Percentiles rank a stretch among this genome's conserved stretches.
phyloP scores from a whole-genome alignment of 305 asterid genomes.

The Fraxinus sp. region DNA sequence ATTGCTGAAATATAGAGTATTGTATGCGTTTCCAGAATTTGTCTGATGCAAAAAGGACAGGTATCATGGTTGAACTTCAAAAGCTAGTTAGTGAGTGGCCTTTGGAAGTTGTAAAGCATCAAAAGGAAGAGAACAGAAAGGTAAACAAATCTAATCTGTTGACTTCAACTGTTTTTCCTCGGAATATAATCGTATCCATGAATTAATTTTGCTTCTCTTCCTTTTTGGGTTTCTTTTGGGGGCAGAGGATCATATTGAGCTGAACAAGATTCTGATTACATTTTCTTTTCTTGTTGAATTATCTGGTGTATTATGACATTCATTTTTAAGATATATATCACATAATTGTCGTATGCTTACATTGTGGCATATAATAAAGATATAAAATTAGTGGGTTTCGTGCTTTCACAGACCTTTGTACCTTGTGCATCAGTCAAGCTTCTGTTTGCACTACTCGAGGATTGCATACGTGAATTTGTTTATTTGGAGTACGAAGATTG shows the following conservation, averaged over 20 bases:
- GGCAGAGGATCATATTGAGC: neutral
- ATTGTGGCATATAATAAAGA: neutral
- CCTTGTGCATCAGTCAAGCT: neutral
- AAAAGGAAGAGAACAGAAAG: slow-evolving; percentile 52
- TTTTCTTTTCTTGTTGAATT: neutral
- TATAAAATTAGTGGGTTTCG: neutral
- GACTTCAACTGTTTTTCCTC: neutral
- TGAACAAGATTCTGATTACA: neutral
- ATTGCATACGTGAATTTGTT: neutral
- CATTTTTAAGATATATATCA: neutral
- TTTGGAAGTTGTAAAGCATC: slow-evolving; percentile 60
- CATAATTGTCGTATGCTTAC: neutral
- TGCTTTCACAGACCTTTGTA: neutral
- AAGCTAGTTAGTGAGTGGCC: slow-evolving; percentile 83
- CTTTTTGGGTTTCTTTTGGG: neutral
- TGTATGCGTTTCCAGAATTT: slow-evolving; percentile 41
- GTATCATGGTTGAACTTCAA: slow-evolving; percentile 58
- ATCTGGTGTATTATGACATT: neutral
- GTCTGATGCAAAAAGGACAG: slow-evolving; percentile 51
- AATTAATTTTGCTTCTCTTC: neutral
- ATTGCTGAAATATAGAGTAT: slow-evolving; percentile 8
- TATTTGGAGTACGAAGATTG: neutral
- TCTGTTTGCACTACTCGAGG: neutral
- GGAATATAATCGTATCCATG: neutral
- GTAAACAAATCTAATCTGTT: slow-evolving; percentile 33